These are phyloP conservation scores for Podaxis rugospora DNA, from an alignment of 768 basidiomycete genomes.

Conservation along the genomic window DNA sequence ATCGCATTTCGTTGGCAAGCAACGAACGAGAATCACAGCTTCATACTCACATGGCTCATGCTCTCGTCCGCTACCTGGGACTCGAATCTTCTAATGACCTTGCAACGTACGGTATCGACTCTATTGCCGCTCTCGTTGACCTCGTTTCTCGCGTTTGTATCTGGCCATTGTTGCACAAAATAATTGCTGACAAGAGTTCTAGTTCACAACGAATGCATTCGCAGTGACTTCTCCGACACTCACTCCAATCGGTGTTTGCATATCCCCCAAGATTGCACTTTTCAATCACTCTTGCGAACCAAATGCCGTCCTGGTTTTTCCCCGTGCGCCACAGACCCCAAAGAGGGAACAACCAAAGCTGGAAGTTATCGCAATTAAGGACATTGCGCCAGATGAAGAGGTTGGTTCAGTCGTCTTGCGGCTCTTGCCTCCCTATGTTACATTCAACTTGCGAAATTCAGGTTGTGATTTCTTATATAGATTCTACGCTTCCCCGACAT, in stretches of 20 bases:
- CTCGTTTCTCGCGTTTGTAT: constrained; percentile 64
- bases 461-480: constrained; percentile 84
- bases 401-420: constrained; percentile 30
- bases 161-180: not conserved
- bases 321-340: constrained; percentile 38
- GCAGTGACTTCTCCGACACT: constrained; percentile 77
- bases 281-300: constrained; percentile 88
- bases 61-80: constrained; percentile 67
- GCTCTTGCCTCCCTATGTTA: not conserved
- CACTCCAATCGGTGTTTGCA: constrained; percentile 77
- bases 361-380: constrained; percentile 68
- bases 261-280: constrained; percentile 76
- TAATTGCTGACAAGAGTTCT: not conserved
- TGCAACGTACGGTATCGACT: constrained; percentile 49
- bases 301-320: constrained; percentile 91
- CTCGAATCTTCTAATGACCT: constrained; percentile 57
- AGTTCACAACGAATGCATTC: constrained; percentile 94
- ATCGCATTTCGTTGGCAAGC: constrained; percentile 47
- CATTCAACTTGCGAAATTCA: constrained; percentile 21
- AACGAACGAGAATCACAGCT: constrained; percentile 32
- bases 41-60: constrained; percentile 69
- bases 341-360: constrained; percentile 49
- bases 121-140: constrained; percentile 61
- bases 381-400: constrained; percentile 67
- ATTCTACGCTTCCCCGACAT: constrained; percentile 64